Evolutionary conservation across 768 basidiomycete genomes (phyloP).

Genomic region (Rhizopogon sp.): DNA sequence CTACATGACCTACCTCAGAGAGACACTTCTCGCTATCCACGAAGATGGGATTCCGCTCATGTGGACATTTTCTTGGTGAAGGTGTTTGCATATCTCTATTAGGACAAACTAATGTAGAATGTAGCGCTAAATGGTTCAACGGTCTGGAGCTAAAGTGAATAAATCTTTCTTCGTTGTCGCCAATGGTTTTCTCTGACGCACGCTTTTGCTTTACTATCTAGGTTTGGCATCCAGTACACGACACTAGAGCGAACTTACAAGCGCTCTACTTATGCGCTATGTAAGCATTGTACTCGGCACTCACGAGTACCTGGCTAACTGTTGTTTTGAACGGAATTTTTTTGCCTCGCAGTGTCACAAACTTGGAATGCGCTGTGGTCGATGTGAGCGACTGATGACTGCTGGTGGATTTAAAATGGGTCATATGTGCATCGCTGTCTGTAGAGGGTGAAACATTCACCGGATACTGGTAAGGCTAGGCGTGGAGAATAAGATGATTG

Average conservation of each 20-base stretch:
- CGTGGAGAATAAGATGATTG: too few relatives aligned
- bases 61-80: constrained; percentile 45
- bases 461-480: too few relatives aligned
- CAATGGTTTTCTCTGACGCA: neutral
- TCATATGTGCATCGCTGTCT: too few relatives aligned
- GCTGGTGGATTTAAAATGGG: too few relatives aligned
- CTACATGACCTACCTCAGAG: constrained; percentile 46
- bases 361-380: neutral
- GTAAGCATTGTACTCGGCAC: neutral
- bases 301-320: neutral
- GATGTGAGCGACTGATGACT: too few relatives aligned
- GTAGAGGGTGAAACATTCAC: too few relatives aligned
- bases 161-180: neutral
- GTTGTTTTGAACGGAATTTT: neutral
- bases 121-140: constrained; percentile 41
- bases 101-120: neutral
- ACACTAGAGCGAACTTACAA: constrained; percentile 44
- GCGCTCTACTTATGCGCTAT: constrained; percentile 31
- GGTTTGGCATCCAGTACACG: constrained; percentile 47
- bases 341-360: neutral
- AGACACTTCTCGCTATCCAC: constrained; percentile 43
- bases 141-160: constrained; percentile 35
- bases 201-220: constrained; percentile 11
- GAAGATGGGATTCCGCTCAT: constrained; percentile 44
- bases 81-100: neutral